These are phyloP conservation scores for Penicillium sp. DNA, from an alignment of 2,329 filamentous ascomycete species.

Conservation along the genomic window DNA sequence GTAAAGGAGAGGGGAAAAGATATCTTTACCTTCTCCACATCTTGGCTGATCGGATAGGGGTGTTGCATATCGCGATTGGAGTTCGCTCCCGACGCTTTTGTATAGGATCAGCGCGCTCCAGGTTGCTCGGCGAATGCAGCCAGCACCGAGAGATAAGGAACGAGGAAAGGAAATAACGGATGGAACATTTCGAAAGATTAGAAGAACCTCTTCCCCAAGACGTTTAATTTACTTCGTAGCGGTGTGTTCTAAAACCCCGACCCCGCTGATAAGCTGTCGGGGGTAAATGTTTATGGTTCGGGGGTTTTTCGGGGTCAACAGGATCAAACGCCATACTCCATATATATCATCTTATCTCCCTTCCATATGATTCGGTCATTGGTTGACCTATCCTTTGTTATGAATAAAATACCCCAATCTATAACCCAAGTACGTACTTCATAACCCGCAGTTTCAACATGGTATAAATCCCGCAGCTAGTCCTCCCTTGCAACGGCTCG, in stretches of 20 bases:
- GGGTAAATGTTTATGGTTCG: not conserved
- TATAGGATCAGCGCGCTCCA: not conserved
- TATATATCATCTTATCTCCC: not conserved
- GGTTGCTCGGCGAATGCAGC: not conserved
- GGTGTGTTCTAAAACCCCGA: not conserved
- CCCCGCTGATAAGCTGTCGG: constrained; percentile 14
- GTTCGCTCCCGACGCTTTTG: not conserved
- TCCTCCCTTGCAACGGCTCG: constrained; percentile 23
- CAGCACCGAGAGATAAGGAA: not conserved
- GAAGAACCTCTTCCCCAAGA: not conserved
- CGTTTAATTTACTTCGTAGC: not conserved
- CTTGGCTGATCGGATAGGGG: constrained; percentile 12
- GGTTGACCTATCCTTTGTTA: not conserved
- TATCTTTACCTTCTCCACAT: constrained; percentile 36
- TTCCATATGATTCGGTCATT: not conserved
- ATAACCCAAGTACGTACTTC: not conserved
- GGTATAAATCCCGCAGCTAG: not conserved
- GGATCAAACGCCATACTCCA: not conserved
- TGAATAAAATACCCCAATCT: not conserved
- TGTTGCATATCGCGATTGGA: constrained; percentile 7
- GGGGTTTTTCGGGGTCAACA: not conserved
- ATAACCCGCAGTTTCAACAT: not conserved
- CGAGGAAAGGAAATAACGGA: not conserved
- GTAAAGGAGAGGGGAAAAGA: constrained; percentile 2
- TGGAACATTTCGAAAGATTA: not conserved